Base-by-base conservation (phyloP, 257 asterid species). In the Fraxinus excelsior region DNA sequence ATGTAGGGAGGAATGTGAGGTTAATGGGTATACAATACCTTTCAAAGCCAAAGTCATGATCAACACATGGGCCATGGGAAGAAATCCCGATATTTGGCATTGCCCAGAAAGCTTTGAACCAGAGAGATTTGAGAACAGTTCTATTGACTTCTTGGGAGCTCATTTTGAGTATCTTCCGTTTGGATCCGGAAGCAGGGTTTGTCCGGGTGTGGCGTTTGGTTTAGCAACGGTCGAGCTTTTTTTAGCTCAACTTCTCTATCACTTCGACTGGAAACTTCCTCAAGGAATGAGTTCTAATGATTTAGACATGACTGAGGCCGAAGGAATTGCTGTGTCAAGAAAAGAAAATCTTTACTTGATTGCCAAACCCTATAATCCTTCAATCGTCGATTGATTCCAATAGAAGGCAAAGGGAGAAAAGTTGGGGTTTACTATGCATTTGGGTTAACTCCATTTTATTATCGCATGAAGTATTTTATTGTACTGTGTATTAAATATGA, bases 211-310 rank as follows among this genome's bases (percentile, higher is more conserved):
- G 67, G 13, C 76, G 3, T 77, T 70, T 25, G 76, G 76, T 56
- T 14, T 77, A 18, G 64, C 34, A 11, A 58, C 53, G 18, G 72
- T 70, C 2, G 76, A 29, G 42, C 53, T 71, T 38, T 23, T 58
- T 65, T 73, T 73, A 49, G 64, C 74, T 16, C 71, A 49, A 32
- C 64, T 77, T 4, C 76, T 77, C 58, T 77, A 56, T 16, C 65
- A 77, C 23, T 77, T 58, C 44, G 75, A 77, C 19, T 77, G 80
- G 76, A 60, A 77, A 23, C 13, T 37, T 34, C 75, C 76, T 3
- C 3, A 26, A 35, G 76, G 76, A 44, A 32, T 46, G 11, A 32
- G 1, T 32, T 25, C 74, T 0, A 3, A 60, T 3, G 42, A 77
- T 56, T 56, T 69, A 7, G 66, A 70, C 21, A 70, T 71, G 65